These are phyloP conservation scores for Aureobasidium sp. DNA, from an alignment of 2,329 filamentous ascomycete species.

Conservation along the genomic window DNA sequence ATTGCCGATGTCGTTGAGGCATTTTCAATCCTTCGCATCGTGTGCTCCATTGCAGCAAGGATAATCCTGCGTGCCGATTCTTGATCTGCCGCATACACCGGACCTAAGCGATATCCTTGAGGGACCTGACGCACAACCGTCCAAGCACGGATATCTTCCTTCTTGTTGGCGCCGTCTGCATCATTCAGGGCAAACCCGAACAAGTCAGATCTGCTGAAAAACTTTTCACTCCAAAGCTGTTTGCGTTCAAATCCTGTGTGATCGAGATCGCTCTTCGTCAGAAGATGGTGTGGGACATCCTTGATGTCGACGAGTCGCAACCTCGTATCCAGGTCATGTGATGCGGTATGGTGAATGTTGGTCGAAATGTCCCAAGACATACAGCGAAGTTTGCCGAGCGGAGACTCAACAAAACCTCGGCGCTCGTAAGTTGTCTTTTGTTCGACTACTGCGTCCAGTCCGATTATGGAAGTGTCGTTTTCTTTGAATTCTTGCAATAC, in stretches of 20 bases:
- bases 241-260: slow-evolving; percentile 29
- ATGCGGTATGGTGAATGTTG: slow-evolving; percentile 4
- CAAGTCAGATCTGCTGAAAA: slow-evolving; percentile 26
- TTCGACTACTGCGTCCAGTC: slow-evolving; percentile 32
- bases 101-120: slow-evolving; percentile 30
- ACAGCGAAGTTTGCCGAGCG: slow-evolving; percentile 20
- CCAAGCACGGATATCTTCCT: slow-evolving; percentile 24
- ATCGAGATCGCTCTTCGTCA: slow-evolving; percentile 25
- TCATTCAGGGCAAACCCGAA: slow-evolving; percentile 25
- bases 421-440: slow-evolving; percentile 32
- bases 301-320: slow-evolving; percentile 22
- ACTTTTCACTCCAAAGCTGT: slow-evolving; percentile 27
- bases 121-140: slow-evolving; percentile 28
- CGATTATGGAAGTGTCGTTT: slow-evolving; percentile 23
- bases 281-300: slow-evolving; percentile 20
- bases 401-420: slow-evolving; percentile 27
- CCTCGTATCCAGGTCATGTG: background rate
- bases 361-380: slow-evolving; percentile 22
- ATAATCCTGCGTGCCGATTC: slow-evolving; percentile 25
- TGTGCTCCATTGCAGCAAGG: slow-evolving; percentile 23
- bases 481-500: slow-evolving; percentile 23
- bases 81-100: slow-evolving; percentile 29
- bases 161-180: slow-evolving; percentile 4
- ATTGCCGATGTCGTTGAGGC: slow-evolving; percentile 16
- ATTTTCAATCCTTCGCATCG: slow-evolving; percentile 18